phyloP scores from a whole-genome alignment of 75 land plant species.

The Ceratopteris richardii region DNA sequence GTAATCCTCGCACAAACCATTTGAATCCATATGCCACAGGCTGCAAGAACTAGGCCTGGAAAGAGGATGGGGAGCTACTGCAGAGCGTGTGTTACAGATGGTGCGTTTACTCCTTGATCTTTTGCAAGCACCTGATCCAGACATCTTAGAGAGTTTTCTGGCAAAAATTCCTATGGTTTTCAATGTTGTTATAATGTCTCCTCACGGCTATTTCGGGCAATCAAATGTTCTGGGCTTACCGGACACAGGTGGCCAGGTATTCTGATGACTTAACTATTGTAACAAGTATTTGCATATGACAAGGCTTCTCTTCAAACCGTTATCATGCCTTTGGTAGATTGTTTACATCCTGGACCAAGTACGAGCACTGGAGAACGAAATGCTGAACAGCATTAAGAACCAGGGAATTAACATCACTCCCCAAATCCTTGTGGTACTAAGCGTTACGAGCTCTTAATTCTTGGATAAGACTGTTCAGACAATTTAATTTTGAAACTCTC shows the following conservation, averaged over 20 bases:
- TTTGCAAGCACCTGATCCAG: slow-evolving; percentile 85
- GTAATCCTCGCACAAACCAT: no score
- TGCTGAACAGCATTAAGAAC: slow-evolving; percentile 40
- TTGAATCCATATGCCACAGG: slow-evolving; percentile 15
- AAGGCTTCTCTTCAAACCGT: not conserved
- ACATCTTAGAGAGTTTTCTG: slow-evolving; percentile 52
- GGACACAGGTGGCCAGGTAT: slow-evolving; percentile 96
- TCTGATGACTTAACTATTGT: not conserved
- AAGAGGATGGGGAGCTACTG: slow-evolving; percentile 77
- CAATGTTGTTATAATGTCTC: slow-evolving; percentile 76
- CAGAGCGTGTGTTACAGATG: slow-evolving; percentile 59
- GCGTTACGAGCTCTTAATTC: not conserved
- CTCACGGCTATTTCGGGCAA: slow-evolving; percentile 97
- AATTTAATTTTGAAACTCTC: no score
- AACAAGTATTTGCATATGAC: not conserved
- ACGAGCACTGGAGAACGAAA: slow-evolving; percentile 59
- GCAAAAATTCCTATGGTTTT: slow-evolving; percentile 60
- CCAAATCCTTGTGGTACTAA: slow-evolving; percentile 51
- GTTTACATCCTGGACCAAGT: slow-evolving; percentile 79
- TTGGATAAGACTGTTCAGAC: no score
- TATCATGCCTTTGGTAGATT: slow-evolving; percentile 19
- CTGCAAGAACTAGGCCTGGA: slow-evolving; percentile 66
- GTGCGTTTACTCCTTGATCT: slow-evolving; percentile 52
- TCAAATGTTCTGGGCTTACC: slow-evolving; percentile 89
- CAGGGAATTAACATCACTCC: slow-evolving; percentile 54